Percentiles rank a stretch among this genome's conserved stretches.
These are phyloP conservation scores for Lachnellula subtilissima DNA, from an alignment of 2,329 filamentous ascomycete genomes.

Conservation along the genomic window DNA sequence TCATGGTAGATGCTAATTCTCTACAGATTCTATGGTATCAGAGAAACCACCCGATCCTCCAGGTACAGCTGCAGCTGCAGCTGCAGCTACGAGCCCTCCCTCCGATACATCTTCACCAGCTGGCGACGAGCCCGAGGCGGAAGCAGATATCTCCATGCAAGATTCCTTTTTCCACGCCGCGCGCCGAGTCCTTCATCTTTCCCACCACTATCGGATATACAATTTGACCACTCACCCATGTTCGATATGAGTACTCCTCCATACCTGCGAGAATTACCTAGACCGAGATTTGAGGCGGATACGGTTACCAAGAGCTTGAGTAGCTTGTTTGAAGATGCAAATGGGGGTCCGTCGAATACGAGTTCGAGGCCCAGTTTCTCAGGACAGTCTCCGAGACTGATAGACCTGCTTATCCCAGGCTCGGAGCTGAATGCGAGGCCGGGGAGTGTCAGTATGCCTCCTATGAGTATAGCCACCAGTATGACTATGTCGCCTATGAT, in stretches of 20 bases:
- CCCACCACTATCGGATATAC: conserved; percentile 17
- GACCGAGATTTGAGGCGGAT: conserved; percentile 32
- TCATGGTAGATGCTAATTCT: conserved; percentile 12
- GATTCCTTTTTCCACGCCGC: conserved; percentile 29
- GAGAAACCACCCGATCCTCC: conserved; percentile 18
- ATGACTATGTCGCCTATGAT: conserved; percentile 20
- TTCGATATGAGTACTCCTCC: conserved; percentile 31
- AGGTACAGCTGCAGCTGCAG: conserved; percentile 9
- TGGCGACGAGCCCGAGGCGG: conserved; percentile 11
- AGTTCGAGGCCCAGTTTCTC: conserved; percentile 33
- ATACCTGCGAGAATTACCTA: conserved; percentile 23
- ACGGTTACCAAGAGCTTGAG: conserved; percentile 33
- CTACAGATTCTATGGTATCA: conserved; percentile 20
- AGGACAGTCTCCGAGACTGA: conserved; percentile 43
- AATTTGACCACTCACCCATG: conserved; percentile 26
- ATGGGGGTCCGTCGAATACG: conserved; percentile 26
- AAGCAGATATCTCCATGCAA: conserved; percentile 26
- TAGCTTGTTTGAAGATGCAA: conserved; percentile 34
- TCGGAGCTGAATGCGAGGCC: conserved; percentile 40
- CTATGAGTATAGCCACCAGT: conserved; percentile 14
- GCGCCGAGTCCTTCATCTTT: conserved; percentile 21
- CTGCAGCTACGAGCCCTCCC: not conserved
- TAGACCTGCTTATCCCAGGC: conserved; percentile 44
- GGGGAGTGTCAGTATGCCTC: conserved; percentile 23
- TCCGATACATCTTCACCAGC: conserved; percentile 26